Percentiles rank a stretch among this genome's conserved stretches.
Evolutionary conservation across 2,329 filamentous ascomycete genomes (phyloP).

Genomic region (Aspergillus hiratsukae): DNA sequence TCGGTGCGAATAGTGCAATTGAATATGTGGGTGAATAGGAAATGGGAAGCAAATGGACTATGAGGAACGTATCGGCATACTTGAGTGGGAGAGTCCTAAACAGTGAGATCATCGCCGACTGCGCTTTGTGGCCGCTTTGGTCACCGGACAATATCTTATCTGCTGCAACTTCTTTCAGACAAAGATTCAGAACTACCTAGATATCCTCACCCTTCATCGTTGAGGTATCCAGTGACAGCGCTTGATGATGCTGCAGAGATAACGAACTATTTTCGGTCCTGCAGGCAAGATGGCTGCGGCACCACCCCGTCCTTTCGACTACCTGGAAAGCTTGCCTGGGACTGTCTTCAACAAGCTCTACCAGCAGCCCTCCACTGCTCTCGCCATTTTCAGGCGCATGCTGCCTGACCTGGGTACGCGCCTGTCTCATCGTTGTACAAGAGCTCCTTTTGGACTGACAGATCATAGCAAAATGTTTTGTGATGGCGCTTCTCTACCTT

Average conservation of each 20-base stretch:
- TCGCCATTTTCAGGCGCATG: conserved; percentile 97
- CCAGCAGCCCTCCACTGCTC: conserved; percentile 88
- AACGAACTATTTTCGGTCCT: conserved; percentile 16
- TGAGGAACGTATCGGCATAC: not conserved
- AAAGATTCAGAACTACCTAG: not conserved
- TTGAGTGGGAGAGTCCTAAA: not conserved
- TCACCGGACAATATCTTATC: conserved; percentile 20
- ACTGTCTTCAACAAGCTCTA: conserved; percentile 89
- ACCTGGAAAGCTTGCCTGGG: conserved; percentile 85
- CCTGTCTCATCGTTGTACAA: conserved; percentile 6
- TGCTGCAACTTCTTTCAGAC: conserved; percentile 7
- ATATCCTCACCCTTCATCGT: conserved; percentile 7
- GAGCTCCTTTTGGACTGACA: conserved; percentile 9
- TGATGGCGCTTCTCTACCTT: conserved; percentile 93
- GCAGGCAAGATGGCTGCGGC: conserved; percentile 49
- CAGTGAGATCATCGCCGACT: conserved; percentile 23
- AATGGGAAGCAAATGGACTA: conserved; percentile 2
- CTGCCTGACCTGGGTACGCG: conserved; percentile 76
- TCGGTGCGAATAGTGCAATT: not conserved
- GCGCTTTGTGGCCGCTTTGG: conserved; percentile 26
- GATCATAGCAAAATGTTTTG: conserved; percentile 76
- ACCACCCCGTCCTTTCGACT: conserved; percentile 68
- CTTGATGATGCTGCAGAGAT: conserved; percentile 25
- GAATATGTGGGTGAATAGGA: not conserved
- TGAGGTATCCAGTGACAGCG: conserved; percentile 3